Base-by-base conservation (phyloP, 2,329 filamentous ascomycete genomes). In the Ophiostoma novo-ulmi region DNA sequence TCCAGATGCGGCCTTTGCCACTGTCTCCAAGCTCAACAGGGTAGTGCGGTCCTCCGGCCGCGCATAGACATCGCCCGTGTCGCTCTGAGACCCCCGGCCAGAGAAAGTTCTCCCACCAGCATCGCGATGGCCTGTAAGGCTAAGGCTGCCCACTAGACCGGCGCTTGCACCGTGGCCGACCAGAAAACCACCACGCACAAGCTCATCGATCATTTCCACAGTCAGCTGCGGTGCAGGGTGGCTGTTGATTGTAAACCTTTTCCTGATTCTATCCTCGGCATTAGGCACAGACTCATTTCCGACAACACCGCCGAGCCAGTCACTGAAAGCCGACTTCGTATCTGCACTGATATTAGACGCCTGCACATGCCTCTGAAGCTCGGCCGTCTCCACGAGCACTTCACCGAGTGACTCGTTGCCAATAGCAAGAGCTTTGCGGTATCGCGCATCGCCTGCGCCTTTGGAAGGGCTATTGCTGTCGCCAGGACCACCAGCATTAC, bases 151-250 rank as follows among this genome's bases (percentile, higher is more conserved):
- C 4, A 70, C 7, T 35, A 35, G 44, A 2, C 67, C 67, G 1
- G 71, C 36, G 6, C 67, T 41, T 77, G 78, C 78, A 71, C 74
- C 74, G 78, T 81, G 73, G 75, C 77, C 81, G 1, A 89, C 91
- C 1, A 94, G 78, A 75, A 93, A 91, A 2, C 91, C 91, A 0
- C 85, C 84, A 63, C 84, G 81, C 71, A 92, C 85, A 0, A 94
- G 82, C 69, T 83, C 81, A 65, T 88, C 84, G 31, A 85, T 80
- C 75, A 89, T 84, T 4, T 76, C 75, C 11, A 77, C 76, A 2
- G 78, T 77, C 70, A 91, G 69, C 35, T 68, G 75, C 2, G 72
- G 70, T 1, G 73, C 67, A 13, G 71, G 36, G 7, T 26, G 61
- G 61, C 55, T 72, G 52, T 70, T 70, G 70, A 74, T 72, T 5